A percentile compares a stretch with the other conserved stretches of the same genome.
Conservation (phyloP, 305 asterid genomes). For the Solanum hybrid region DNA sequence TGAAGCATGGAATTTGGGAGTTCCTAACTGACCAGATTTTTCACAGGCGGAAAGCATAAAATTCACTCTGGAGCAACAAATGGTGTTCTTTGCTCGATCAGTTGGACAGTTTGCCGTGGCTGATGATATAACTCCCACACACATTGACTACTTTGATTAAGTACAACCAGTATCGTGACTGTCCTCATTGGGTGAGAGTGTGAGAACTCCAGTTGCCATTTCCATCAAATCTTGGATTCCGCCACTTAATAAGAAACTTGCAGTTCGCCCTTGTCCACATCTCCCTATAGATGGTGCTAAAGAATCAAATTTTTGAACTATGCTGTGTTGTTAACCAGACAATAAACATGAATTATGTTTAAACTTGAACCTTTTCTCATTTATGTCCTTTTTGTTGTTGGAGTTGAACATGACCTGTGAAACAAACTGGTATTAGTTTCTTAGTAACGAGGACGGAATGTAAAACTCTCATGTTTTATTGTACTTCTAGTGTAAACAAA, state of each 20-base stretch:
- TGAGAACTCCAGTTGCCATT: background rate
- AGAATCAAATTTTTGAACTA: background rate
- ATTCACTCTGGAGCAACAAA: conserved; percentile 81
- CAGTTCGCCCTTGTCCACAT: background rate
- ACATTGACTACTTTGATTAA: conserved; percentile 59
- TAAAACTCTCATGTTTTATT: background rate
- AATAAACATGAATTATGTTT: background rate
- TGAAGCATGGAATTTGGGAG: background rate
- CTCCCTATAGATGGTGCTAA: background rate
- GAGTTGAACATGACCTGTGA: background rate
- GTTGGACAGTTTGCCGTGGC: conserved; percentile 59
- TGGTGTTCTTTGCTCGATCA: conserved; percentile 76
- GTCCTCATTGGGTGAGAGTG: background rate
- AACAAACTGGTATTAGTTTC: background rate
- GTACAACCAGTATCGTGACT: background rate
- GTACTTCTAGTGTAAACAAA: background rate
- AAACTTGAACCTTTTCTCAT: background rate
- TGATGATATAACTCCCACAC: conserved; percentile 60
- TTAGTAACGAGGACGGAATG: background rate
- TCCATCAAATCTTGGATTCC: background rate
- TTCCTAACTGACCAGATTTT: background rate
- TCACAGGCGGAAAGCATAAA: conserved; percentile 79
- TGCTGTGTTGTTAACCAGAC: background rate
- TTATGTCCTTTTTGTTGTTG: background rate
- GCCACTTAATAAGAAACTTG: background rate